Evolutionary conservation across 352 stramenopile species (phyloP).

Genomic region (Pythium phragmitis): DNA sequence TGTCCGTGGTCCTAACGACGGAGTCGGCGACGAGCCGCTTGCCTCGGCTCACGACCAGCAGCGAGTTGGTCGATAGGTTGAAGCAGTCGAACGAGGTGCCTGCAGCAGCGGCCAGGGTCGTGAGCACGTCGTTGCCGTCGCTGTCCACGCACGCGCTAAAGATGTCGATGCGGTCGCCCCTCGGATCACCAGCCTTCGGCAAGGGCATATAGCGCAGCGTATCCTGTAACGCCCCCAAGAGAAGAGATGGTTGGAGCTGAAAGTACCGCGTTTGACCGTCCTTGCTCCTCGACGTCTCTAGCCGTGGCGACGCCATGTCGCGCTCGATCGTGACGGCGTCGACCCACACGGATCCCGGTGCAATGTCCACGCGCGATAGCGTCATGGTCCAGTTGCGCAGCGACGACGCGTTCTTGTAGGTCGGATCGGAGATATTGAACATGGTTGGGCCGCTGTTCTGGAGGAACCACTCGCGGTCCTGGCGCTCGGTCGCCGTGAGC

Average conservation of each 20-base stretch:
- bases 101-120: neutral
- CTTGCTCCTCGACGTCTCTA: neutral
- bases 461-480: constrained; percentile 4
- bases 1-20: neutral
- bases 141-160: neutral
- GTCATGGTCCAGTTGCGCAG: constrained; percentile 3
- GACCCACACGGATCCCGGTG: neutral
- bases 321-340: constrained; percentile 3
- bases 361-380: constrained; percentile 1
- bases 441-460: neutral
- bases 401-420: neutral
- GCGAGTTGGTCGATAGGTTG: neutral
- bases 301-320: neutral
- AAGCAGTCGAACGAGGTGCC: neutral
- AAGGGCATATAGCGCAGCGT: neutral
- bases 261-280: neutral
- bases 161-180: neutral
- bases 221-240: too few relatives aligned
- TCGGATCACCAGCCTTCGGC: too few relatives aligned
- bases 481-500: neutral
- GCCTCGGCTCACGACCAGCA: neutral
- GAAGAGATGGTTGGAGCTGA: neutral
- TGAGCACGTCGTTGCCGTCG: neutral
- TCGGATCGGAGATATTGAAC: neutral
- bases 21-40: neutral